phyloP scores from a whole-genome alignment of 257 asterid species.

The Penstemon barbatus region DNA sequence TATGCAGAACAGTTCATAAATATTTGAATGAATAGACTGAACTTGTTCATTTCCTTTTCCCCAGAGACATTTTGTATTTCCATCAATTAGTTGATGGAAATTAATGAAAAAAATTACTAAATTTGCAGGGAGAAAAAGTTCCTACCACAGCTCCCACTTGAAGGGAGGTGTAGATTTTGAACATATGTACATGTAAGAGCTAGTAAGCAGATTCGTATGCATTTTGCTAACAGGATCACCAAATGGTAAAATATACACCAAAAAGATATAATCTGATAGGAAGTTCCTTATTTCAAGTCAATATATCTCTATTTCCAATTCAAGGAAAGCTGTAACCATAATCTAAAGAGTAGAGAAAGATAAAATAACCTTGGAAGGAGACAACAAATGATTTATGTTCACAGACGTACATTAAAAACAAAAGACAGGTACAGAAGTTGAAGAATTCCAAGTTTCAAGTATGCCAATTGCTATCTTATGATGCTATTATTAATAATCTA shows the following conservation, averaged over 20 bases:
- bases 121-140: background rate
- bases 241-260: background rate
- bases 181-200: background rate
- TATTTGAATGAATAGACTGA: background rate
- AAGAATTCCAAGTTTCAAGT: conserved; percentile 1
- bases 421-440: conserved; percentile 7
- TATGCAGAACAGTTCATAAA: background rate
- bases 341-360: background rate
- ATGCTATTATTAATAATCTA: conserved; percentile 30
- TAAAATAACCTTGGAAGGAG: background rate
- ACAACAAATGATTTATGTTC: background rate
- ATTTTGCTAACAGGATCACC: background rate
- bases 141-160: background rate
- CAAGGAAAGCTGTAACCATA: background rate
- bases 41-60: conserved; percentile 3
- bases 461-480: conserved; percentile 19
- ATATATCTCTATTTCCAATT: background rate
- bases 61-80: background rate
- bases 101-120: background rate
- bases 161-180: background rate
- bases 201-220: background rate
- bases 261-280: background rate
- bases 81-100: background rate
- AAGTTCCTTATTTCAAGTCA: background rate
- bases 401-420: background rate